These are phyloP conservation scores for Neobulgaria alba DNA, from an alignment of 2,329 filamentous ascomycete genomes.

Conservation along the genomic window DNA sequence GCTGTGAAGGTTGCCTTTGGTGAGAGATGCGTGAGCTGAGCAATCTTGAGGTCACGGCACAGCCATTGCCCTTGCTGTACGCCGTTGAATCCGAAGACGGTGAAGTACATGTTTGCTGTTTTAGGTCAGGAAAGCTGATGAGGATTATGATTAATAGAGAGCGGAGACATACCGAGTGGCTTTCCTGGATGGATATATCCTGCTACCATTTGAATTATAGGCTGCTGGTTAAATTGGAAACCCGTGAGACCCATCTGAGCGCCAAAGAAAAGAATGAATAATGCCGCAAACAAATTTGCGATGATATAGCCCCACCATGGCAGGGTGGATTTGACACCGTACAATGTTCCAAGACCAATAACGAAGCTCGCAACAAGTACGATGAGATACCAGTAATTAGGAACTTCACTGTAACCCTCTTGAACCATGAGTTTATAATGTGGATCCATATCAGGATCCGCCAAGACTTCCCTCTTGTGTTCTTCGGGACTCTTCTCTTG, in stretches of 20 bases:
- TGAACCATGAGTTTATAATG: constrained; percentile 36
- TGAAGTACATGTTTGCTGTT: constrained; percentile 46
- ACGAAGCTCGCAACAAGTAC: constrained; percentile 2
- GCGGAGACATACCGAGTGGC: constrained; percentile 37
- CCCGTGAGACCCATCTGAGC: constrained; percentile 38
- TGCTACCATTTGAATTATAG: constrained; percentile 38
- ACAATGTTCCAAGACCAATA: neutral
- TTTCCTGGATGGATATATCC: constrained; percentile 44
- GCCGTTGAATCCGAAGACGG: constrained; percentile 53
- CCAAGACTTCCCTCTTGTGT: constrained; percentile 5
- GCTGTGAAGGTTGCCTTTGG: constrained; percentile 32
- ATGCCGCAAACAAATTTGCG: constrained; percentile 21
- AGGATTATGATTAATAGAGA: no score
- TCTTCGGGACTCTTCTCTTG: constrained; percentile 3
- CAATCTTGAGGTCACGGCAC: constrained; percentile 41
- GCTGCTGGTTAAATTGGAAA: constrained; percentile 37
- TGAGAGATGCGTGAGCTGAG: constrained; percentile 39
- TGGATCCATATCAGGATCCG: constrained; percentile 26
- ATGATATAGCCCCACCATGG: constrained; percentile 25
- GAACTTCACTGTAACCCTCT: constrained; percentile 31
- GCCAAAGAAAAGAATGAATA: constrained; percentile 20
- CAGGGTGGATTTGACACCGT: constrained; percentile 8
- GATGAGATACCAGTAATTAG: constrained; percentile 33
- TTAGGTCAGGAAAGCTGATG: no score
- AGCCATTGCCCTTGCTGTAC: constrained; percentile 37